Conservation (phyloP, 139 green algal species). For the Chlamydomonas sp. region DNA sequence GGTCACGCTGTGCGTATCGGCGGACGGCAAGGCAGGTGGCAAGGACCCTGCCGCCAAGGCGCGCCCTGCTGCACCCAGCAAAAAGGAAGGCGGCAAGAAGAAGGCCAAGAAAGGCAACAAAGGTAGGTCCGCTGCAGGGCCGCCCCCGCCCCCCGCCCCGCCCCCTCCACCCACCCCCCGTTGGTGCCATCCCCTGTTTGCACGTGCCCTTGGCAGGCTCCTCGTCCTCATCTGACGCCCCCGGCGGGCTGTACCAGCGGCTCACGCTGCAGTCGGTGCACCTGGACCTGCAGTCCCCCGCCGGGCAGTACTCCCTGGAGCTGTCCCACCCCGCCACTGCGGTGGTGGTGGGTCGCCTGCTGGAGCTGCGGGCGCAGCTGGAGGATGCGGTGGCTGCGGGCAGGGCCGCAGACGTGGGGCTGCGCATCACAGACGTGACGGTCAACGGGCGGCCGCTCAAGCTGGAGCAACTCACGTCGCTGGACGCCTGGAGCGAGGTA, state of each 20-base stretch:
- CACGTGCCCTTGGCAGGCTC: not conserved
- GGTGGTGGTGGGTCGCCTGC: constrained; percentile 22
- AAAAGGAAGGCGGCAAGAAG: not conserved
- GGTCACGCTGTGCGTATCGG: not conserved
- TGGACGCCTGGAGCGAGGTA: constrained; percentile 19
- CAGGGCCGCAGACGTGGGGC: not conserved
- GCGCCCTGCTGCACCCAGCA: not conserved
- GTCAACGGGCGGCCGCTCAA: constrained; percentile 23
- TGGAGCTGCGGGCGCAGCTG: constrained; percentile 28
- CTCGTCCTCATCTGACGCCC: not conserved
- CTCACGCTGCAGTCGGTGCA: constrained; percentile 43
- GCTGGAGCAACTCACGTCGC: constrained; percentile 11
- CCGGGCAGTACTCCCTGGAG: constrained; percentile 47
- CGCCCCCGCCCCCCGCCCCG: not conserved
- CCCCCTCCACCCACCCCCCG: not conserved
- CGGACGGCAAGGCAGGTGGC: not conserved
- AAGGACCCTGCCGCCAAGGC: constrained; percentile 3
- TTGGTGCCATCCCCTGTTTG: not conserved
- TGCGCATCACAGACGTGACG: constrained; percentile 3
- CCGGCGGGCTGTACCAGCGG: not conserved
- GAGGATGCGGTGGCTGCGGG: constrained; percentile 4
- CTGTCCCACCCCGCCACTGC: constrained; percentile 44
- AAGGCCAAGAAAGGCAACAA: constrained; percentile 21
- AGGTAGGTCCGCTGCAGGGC: not conserved
- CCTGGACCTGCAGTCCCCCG: constrained; percentile 48